These are phyloP conservation scores for Vinca minor DNA, from an alignment of 257 asterid species.

Conservation along the genomic window DNA sequence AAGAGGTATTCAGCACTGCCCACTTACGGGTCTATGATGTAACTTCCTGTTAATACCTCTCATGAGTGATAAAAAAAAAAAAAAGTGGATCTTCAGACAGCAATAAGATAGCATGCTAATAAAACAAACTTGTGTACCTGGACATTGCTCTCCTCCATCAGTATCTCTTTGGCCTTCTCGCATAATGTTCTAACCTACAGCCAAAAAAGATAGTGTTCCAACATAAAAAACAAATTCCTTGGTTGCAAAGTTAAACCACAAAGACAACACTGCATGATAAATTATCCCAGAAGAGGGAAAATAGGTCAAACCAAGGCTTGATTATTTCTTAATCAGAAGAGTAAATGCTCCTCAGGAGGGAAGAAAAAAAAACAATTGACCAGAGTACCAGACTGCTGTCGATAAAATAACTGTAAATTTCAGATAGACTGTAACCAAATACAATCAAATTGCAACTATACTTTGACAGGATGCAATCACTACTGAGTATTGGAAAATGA, in stretches of 20 bases:
- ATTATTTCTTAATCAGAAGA: not conserved
- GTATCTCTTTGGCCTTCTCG: conserved; percentile 91
- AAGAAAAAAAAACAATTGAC: no score
- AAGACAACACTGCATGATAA: not conserved
- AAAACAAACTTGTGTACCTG: conserved; percentile 46
- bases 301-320: not conserved
- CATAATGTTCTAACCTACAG: conserved; percentile 73
- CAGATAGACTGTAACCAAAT: not conserved
- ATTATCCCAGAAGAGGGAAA: not conserved
- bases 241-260: not conserved
- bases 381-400: not conserved
- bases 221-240: not conserved
- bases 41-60: not conserved
- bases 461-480: not conserved
- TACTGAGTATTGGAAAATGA: not conserved
- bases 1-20: not conserved
- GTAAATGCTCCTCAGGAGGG: no score
- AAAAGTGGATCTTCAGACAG: not conserved
- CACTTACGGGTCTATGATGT: not conserved
- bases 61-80: not conserved
- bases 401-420: not conserved
- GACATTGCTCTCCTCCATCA: conserved; percentile 84
- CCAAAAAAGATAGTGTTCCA: conserved; percentile 14
- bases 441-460: not conserved
- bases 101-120: not conserved